Evolutionary conservation across 1,139 yeast species (phyloP).

Genomic region (Saccharomyces hybrid): DNA sequence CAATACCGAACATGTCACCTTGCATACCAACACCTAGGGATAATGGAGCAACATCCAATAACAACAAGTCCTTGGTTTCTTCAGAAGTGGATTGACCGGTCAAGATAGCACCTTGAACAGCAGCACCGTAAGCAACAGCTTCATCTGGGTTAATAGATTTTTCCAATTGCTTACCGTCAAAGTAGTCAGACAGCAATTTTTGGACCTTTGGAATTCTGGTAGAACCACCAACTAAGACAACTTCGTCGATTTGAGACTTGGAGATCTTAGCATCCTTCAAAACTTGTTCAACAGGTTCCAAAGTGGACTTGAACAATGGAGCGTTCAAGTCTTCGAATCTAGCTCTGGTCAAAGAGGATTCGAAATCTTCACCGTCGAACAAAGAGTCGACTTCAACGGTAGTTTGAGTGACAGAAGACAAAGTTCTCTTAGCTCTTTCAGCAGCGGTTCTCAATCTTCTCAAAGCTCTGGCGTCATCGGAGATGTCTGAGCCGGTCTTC

Average conservation of each 20-base stretch:
- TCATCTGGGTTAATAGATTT: constrained; percentile 96
- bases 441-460: constrained; percentile 97
- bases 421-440: constrained; percentile 97
- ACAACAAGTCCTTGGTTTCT: constrained; percentile 90
- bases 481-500: constrained; percentile 86
- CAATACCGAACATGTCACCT: constrained; percentile 96
- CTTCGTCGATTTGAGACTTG: constrained; percentile 82
- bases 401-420: constrained; percentile 91
- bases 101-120: constrained; percentile 96
- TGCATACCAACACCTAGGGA: constrained; percentile 99
- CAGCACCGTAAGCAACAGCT: constrained; percentile 99
- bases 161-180: constrained; percentile 92
- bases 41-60: constrained; percentile 95
- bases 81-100: constrained; percentile 94
- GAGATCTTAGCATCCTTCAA: constrained; percentile 85
- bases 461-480: constrained; percentile 86
- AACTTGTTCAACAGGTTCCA: constrained; percentile 95
- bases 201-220: constrained; percentile 98
- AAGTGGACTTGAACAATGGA: constrained; percentile 87
- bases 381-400: constrained; percentile 92
- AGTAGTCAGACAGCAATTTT: constrained; percentile 91
- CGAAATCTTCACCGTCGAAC: constrained; percentile 91
- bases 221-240: constrained; percentile 97
- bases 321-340: constrained; percentile 95
- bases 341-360: constrained; percentile 93